These are phyloP conservation scores for Xerocomus potaroensis DNA, from an alignment of 768 basidiomycete genomes.

Conservation along the genomic window DNA sequence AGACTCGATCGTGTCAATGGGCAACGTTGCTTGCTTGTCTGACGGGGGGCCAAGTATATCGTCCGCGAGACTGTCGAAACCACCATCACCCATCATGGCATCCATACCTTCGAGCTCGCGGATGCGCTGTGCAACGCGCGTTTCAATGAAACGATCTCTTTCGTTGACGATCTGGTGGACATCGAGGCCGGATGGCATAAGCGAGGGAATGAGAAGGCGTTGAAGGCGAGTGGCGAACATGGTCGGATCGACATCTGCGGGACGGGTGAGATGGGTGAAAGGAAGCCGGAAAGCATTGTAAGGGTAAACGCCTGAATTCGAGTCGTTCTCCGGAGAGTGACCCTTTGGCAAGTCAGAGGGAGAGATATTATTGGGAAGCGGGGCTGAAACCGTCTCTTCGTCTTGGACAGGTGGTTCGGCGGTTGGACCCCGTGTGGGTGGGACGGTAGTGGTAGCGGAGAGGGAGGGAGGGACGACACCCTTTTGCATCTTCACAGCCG, in stretches of 20 bases:
- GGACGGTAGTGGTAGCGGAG: slow-evolving; percentile 25
- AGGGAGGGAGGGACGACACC: slow-evolving; percentile 32
- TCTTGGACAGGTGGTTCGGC: slow-evolving; percentile 44
- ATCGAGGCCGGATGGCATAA: slow-evolving; percentile 91
- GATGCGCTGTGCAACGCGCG: slow-evolving; percentile 83
- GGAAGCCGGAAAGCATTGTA: slow-evolving; percentile 90
- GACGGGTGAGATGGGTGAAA: slow-evolving; percentile 72
- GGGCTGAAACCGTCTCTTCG: slow-evolving; percentile 45
- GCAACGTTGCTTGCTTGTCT: slow-evolving; percentile 12
- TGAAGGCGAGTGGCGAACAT: slow-evolving; percentile 71
- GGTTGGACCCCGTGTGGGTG: slow-evolving; percentile 9
- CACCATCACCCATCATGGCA: slow-evolving; percentile 75
- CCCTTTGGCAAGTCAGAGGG: slow-evolving; percentile 65
- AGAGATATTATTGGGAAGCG: slow-evolving; percentile 36
- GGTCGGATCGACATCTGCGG: slow-evolving; percentile 53
- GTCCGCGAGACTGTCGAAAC: slow-evolving; percentile 50
- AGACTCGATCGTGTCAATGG: slow-evolving; percentile 34
- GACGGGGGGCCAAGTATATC: slow-evolving; percentile 23
- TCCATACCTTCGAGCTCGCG: slow-evolving; percentile 79
- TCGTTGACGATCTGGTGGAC: slow-evolving; percentile 89
- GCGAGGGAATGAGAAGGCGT: slow-evolving; percentile 77
- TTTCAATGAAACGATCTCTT: slow-evolving; percentile 86
- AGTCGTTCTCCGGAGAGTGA: slow-evolving; percentile 74
- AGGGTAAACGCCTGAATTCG: slow-evolving; percentile 79
- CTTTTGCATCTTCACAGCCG: slow-evolving; percentile 70